phyloP scores from a whole-genome alignment of 768 basidiomycete species.

The Russula earlei region DNA sequence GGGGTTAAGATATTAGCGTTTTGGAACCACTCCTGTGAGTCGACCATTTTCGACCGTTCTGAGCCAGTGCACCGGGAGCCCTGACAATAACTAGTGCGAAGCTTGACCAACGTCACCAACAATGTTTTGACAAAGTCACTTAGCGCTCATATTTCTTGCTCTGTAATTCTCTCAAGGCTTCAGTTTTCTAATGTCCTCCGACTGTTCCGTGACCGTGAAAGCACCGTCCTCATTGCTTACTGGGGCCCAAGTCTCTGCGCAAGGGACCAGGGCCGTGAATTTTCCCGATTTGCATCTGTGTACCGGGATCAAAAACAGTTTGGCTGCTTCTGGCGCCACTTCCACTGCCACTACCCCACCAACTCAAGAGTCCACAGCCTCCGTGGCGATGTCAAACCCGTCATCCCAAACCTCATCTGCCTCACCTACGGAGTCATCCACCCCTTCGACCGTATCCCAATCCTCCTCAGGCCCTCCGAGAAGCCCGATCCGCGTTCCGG shows the following conservation, averaged over 20 bases:
- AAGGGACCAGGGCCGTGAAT: not conserved
- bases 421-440: not conserved
- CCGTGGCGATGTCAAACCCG: not conserved
- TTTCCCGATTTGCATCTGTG: conserved; percentile 3
- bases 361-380: conserved; percentile 2
- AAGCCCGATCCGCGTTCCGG: conserved; percentile 10
- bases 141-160: not conserved
- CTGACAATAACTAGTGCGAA: not conserved
- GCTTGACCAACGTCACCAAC: not conserved
- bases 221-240: not conserved
- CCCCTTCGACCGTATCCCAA: not conserved
- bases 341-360: not conserved
- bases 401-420: conserved; percentile 11
- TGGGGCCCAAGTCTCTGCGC: not conserved
- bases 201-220: conserved; percentile 9
- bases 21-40: not conserved
- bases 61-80: no score
- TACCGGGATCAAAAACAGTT: not conserved
- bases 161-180: not conserved
- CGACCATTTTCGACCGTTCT: no score
- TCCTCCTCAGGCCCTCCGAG: not conserved
- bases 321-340: not conserved
- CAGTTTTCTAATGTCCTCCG: conserved; percentile 3
- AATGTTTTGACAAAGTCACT: conserved; percentile 3
- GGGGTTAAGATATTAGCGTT: not conserved